Evolutionary conservation across 2,329 filamentous ascomycete species (phyloP), one percentile per base, ranked within the genome.

Genomic region (Neopestalotiopsis sp.): DNA sequence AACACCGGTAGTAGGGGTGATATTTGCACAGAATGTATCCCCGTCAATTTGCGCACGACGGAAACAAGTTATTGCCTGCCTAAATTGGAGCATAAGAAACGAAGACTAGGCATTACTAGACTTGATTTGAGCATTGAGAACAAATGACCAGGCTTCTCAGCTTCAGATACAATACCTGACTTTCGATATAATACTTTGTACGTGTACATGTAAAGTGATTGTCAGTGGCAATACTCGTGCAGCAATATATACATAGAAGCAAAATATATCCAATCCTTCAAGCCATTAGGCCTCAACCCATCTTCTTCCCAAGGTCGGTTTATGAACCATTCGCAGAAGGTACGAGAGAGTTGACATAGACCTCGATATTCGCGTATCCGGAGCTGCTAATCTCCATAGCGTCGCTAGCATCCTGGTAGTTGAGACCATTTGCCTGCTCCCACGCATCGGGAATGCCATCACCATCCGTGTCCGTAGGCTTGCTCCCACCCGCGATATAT

Each of bases 401-500:
- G 65, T 85, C 82, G 20, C 78, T 76, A 30, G 76, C 77, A 49
- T 83, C 78, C 5, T 79, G 78, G 5, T 79, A 76, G 67, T 83
- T 70, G 32, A 83, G 71, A 0, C 84, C 83, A 67, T 86, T 81
- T 9, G 80, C 45, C 30, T 72, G 75, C 73, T 87, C 85, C 71
- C 81, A 85, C 30, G 79, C 80, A 74, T 87, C 85, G 3, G 84
- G 84, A 59, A 87, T 86, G 0, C 85, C 84, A 69, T 87, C 85
- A 0, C 81, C 81, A 72, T 87, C 85, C 0, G 81, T 77, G 70
- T 87, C 85, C 20, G 75, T 76, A 58, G 79, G 79, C 42, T 77
- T 77, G 0, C 75, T 77, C 9, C 83, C 84, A 12, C 77, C 76
- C 9, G 76, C 76, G 59, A 86, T 74, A 6, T 74, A 78, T 0